phyloP scores from a whole-genome alignment of 1,284 basidiomycete genomes.

The Moniliophthora roreri region DNA sequence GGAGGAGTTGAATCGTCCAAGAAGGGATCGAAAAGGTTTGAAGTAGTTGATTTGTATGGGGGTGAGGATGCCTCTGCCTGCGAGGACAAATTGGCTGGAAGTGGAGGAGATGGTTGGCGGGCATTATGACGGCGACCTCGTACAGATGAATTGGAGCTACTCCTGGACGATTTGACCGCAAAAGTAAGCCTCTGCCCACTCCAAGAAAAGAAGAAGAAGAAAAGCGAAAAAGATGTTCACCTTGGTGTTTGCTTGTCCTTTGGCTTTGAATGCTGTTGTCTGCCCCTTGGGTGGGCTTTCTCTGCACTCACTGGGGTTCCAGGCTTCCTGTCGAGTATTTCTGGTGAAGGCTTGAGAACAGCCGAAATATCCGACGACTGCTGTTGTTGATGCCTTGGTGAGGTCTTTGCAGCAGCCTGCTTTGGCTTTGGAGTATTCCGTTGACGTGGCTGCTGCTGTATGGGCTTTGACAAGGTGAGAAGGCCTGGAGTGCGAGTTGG shows the following conservation, averaged over 20 bases:
- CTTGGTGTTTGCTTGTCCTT: constrained; percentile 29
- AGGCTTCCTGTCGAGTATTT: constrained; percentile 10
- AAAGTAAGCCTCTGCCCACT: not conserved
- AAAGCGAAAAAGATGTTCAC: constrained; percentile 16
- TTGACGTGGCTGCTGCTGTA: constrained; percentile 32
- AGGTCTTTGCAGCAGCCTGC: constrained; percentile 27
- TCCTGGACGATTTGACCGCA: constrained; percentile 31
- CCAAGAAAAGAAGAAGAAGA: not conserved
- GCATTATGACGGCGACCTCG: constrained; percentile 47
- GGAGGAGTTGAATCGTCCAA: constrained; percentile 32
- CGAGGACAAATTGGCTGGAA: constrained; percentile 41
- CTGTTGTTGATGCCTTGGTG: constrained; percentile 20
- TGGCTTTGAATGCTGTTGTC: constrained; percentile 12
- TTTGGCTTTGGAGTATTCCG: constrained; percentile 27
- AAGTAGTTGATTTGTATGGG: constrained; percentile 31
- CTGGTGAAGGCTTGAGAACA: constrained; percentile 11
- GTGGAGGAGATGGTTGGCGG: constrained; percentile 61
- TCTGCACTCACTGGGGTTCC: not conserved
- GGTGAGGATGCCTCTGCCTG: constrained; percentile 55
- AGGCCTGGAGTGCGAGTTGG: constrained; percentile 71
- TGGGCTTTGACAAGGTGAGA: constrained; percentile 64
- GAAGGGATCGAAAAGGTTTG: constrained; percentile 61
- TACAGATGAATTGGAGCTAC: constrained; percentile 42
- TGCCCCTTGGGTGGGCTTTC: constrained; percentile 7
- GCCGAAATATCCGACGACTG: not conserved